phyloP scores from a whole-genome alignment of 23 red algal species.

The Agarophyton chilense region DNA sequence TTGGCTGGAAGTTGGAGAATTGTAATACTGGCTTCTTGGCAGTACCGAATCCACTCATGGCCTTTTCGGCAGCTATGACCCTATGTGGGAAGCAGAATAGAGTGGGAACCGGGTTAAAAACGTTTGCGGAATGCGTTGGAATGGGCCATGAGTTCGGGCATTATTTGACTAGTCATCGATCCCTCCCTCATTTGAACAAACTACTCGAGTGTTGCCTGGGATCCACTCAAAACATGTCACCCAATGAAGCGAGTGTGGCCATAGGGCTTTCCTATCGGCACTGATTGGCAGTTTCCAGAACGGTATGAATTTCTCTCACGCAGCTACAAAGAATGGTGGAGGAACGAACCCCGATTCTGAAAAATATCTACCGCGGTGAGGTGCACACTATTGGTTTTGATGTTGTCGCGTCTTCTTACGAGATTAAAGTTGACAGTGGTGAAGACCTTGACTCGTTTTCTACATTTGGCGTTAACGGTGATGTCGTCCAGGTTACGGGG shows the following conservation, averaged over 20 bases:
- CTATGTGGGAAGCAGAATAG: not conserved
- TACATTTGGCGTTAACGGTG: not conserved
- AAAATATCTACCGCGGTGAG: not conserved
- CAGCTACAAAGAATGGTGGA: not conserved
- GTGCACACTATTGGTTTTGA: not conserved
- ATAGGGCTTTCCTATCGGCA: not conserved
- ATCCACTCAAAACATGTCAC: not conserved
- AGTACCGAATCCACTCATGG: not conserved
- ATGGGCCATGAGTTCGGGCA: not conserved
- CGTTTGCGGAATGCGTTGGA: not conserved
- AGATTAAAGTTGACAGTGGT: not conserved
- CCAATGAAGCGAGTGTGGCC: not conserved
- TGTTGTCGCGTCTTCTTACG: not conserved
- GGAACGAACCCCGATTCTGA: not conserved
- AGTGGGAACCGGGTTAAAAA: not conserved
- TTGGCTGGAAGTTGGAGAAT: not conserved
- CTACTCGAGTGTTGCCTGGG: not conserved
- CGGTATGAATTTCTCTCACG: not conserved
- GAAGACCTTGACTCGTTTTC: constrained; percentile 6
- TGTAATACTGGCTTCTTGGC: not conserved
- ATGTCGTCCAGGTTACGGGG: constrained; percentile 34
- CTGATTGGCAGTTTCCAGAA: not conserved
- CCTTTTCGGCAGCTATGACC: not conserved
- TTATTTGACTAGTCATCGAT: not conserved
- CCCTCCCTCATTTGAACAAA: not conserved